These are phyloP conservation scores for Heimioporus sp. DNA, from an alignment of 768 basidiomycete species.

Conservation along the genomic window DNA sequence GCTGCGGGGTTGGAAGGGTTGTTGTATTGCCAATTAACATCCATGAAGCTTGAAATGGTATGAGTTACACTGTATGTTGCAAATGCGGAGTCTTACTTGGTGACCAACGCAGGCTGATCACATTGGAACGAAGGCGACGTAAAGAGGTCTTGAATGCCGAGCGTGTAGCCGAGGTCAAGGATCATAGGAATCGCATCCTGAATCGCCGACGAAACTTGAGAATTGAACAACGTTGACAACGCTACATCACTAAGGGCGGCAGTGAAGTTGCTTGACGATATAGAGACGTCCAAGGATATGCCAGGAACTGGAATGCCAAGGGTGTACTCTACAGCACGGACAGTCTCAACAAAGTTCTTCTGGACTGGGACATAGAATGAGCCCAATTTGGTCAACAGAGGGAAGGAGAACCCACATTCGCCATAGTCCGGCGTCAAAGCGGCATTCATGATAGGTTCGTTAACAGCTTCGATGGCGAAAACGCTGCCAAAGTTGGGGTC, in stretches of 20 bases:
- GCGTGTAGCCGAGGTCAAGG: conserved; percentile 22
- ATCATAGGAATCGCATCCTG: conserved; percentile 38
- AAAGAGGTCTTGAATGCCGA: conserved; percentile 22
- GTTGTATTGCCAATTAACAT: conserved; percentile 73
- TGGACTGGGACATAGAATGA: conserved; percentile 46
- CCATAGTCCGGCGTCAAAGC: conserved; percentile 65
- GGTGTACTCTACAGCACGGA: conserved; percentile 61
- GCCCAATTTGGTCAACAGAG: neutral
- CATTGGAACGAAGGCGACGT: conserved; percentile 18
- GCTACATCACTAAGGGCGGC: conserved; percentile 28
- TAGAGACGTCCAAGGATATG: conserved; percentile 5
- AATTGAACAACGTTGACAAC: conserved; percentile 20
- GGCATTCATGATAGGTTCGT: conserved; percentile 78
- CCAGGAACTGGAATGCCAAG: conserved; percentile 49
- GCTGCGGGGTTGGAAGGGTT: conserved; percentile 69
- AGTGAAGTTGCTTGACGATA: conserved; percentile 35
- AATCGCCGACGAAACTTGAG: conserved; percentile 33
- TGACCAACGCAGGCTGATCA: conserved; percentile 29
- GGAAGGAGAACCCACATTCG: conserved; percentile 46
- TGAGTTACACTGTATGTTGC: conserved; percentile 3
- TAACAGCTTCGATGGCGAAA: conserved; percentile 71
- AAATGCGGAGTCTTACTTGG: conserved; percentile 33
- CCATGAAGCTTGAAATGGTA: conserved; percentile 64
- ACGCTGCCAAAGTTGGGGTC: conserved; percentile 65
- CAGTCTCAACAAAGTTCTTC: conserved; percentile 62